Base-by-base conservation (phyloP, 2,329 filamentous ascomycete species). In the Colletotrichum musicola region DNA sequence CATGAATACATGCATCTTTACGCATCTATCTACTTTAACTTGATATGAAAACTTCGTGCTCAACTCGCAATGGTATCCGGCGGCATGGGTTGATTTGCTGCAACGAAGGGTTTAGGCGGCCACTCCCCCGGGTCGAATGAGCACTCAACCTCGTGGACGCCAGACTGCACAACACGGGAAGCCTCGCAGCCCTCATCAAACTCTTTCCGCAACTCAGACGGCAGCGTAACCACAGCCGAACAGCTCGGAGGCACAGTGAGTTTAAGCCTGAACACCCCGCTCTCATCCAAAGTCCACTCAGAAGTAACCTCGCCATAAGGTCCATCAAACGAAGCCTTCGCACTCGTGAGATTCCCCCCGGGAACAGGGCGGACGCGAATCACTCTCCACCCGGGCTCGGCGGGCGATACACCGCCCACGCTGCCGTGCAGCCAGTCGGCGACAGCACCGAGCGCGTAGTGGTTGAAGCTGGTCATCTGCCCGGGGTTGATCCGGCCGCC, bases 391-490 rank as follows among this genome's bases (percentile, higher is more conserved):
- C 76, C 75, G 0, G 73, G 65, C 0, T 71, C 71, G 4, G 73
- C 5, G 1, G 65, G 69, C 3, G 74, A 70, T 0, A 77, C 20
- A 0, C 75, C 74, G 0, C 74, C 76, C 5, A 76, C 54, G 9
- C 72, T 49, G 6, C 73, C 71, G 62, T 81, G 78, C 30, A 82
- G 73, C 73, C 81, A 83, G 14, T 78, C 75, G 4, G 75, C 77
- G 1, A 82, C 78, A 5, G 78, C 76, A 0, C 81, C 80, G 16
- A 81, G 77, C 0, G 81, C 79, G 50, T 82, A 82, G 64, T 83
- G 79, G 56, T 82, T 81, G 59, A 81, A 79, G 27, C 77, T 80
- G 0, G 80, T 83, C 80, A 83, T 83, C 47, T 77, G 72, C 0
- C 81, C 78, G 0, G 78, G 75, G 56, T 82, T 82, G 49, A 82